Conservation (phyloP, 2,329 filamentous ascomycete species). For the Fusarium odoratissimum region DNA sequence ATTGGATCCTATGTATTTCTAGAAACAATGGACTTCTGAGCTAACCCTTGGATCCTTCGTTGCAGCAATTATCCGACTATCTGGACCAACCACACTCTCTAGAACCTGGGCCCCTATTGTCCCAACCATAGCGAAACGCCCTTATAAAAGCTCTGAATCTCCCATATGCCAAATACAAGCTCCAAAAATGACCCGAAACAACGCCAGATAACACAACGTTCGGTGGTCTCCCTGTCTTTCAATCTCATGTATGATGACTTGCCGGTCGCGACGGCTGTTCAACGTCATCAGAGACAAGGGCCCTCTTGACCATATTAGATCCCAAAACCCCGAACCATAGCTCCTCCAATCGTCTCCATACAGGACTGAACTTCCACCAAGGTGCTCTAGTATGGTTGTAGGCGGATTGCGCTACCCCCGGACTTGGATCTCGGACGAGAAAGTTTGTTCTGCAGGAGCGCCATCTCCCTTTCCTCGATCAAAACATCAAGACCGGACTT, state of each 20-base stretch:
- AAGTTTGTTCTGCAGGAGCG: neutral
- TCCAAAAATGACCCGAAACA: neutral
- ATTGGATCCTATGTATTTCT: neutral
- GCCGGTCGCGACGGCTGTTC: neutral
- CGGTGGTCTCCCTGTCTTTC: neutral
- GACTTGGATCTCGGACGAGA: neutral
- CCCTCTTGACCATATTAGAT: fast-evolving
- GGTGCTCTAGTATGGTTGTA: neutral
- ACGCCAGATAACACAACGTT: neutral
- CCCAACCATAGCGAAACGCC: neutral
- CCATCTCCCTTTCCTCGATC: neutral
- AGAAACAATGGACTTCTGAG: fast-evolving
- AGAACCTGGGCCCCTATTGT: fast-evolving
- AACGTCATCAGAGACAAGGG: fast-evolving
- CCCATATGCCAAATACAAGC: neutral
- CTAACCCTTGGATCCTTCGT: fast-evolving
- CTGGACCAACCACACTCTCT: neutral
- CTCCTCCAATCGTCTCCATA: neutral
- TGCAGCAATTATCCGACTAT: neutral
- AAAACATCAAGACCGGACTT: conserved; percentile 19
- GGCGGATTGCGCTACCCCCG: neutral
- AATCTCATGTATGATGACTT: neutral
- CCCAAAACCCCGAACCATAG: too few species aligned
- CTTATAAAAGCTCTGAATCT: fast-evolving
- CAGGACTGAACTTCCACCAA: too few species aligned